These are phyloP conservation scores for Mucor mucedo DNA, from an alignment of 371 early-diverging fungal genomes.

Conservation along the genomic window DNA sequence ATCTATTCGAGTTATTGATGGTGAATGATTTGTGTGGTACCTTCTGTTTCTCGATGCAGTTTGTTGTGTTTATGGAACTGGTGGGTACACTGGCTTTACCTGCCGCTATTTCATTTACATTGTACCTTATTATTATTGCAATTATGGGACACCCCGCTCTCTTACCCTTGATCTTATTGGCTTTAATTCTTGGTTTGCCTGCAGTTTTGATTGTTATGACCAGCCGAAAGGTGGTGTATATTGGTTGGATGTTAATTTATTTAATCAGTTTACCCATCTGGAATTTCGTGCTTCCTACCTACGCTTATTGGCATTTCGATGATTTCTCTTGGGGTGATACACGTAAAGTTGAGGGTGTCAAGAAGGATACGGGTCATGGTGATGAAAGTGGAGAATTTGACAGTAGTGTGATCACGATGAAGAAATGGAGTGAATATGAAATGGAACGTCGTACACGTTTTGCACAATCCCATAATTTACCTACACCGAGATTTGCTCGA, in stretches of 20 bases:
- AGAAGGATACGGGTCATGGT: constrained; percentile 56
- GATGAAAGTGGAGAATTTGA: constrained; percentile 70
- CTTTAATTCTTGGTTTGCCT: constrained; percentile 89
- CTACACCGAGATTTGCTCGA: constrained; percentile 26
- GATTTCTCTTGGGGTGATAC: constrained; percentile 99
- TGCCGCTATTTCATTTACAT: constrained; percentile 93
- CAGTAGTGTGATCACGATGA: constrained; percentile 67
- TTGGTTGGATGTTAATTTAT: constrained; percentile 96
- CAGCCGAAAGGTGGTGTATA: constrained; percentile 87
- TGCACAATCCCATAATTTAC: constrained; percentile 28
- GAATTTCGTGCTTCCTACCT: constrained; percentile 97
- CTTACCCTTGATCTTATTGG: constrained; percentile 82
- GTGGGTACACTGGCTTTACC: constrained; percentile 98
- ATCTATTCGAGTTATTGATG: constrained; percentile 93
- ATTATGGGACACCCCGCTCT: constrained; percentile 61
- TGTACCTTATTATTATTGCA: constrained; percentile 77
- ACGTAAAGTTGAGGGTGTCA: constrained; percentile 80
- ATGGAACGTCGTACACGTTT: constrained; percentile 47
- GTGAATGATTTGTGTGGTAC: constrained; percentile 98
- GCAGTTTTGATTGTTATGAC: constrained; percentile 94
- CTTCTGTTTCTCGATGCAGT: constrained; percentile 99
- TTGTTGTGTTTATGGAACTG: constrained; percentile 97
- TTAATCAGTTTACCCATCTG: constrained; percentile 95
- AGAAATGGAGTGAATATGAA: constrained; percentile 75
- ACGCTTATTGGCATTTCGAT: constrained; percentile 99